Conservation (phyloP, 768 basidiomycete species). For the Hygrophoropsis aurantiaca region DNA sequence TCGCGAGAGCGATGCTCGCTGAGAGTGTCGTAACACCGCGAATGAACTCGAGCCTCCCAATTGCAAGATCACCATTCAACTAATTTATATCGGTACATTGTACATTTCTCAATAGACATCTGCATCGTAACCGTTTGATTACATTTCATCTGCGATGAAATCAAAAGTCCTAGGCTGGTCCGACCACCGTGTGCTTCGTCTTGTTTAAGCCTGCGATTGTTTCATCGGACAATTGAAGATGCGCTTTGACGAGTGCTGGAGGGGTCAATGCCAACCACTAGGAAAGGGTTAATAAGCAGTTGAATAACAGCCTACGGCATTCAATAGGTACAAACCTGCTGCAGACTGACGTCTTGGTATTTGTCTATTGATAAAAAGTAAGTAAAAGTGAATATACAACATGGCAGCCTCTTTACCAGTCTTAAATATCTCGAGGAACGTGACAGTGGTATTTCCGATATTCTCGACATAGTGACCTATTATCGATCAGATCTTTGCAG, state of each 20-base stretch:
- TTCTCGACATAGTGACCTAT: slow-evolving; percentile 57
- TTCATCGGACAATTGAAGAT: slow-evolving; percentile 40
- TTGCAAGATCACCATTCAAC: no score
- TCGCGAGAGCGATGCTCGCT: no score
- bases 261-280: slow-evolving; percentile 49
- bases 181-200: slow-evolving; percentile 39
- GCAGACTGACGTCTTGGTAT: slow-evolving; percentile 40
- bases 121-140: no score
- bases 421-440: slow-evolving; percentile 49
- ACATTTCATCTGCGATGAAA: no score
- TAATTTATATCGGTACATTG: no score
- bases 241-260: slow-evolving; percentile 44
- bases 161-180: slow-evolving; percentile 8
- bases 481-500: not conserved
- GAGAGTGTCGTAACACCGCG: no score
- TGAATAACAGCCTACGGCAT: not conserved
- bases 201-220: slow-evolving; percentile 36
- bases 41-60: no score
- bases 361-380: slow-evolving; percentile 11
- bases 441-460: slow-evolving; percentile 47
- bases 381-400: not conserved
- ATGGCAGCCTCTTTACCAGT: slow-evolving; percentile 25
- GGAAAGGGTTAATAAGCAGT: not conserved
- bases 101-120: no score
- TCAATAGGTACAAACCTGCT: slow-evolving; percentile 33